Percentiles rank a stretch among this genome's conserved stretches.
Conservation (phyloP, 2,329 filamentous ascomycete genomes). For the Aplosporella prunicola region DNA sequence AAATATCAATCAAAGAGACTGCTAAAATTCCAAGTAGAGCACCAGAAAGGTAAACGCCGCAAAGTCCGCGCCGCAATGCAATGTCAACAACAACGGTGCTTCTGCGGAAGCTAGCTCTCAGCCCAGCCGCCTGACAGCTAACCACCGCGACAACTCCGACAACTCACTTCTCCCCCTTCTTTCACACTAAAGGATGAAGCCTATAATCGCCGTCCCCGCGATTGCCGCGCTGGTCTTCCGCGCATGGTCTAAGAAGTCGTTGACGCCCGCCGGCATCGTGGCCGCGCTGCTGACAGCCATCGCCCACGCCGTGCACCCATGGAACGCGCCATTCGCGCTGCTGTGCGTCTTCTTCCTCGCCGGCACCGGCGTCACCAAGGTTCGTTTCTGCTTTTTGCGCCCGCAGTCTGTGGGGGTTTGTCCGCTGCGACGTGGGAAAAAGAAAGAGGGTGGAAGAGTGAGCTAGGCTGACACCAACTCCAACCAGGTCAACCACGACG, state of each 20-base stretch:
- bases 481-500: constrained; percentile 72
- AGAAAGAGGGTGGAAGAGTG: too few relatives aligned
- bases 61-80: too few relatives aligned
- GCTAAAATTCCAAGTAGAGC: too few relatives aligned
- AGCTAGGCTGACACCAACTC: constrained; percentile 5
- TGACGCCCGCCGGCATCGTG: constrained; percentile 68
- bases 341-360: constrained; percentile 78
- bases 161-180: background rate
- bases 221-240: constrained; percentile 30
- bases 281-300: constrained; percentile 64
- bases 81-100: too few relatives aligned
- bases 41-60: too few relatives aligned
- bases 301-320: constrained; percentile 84
- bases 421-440: too few relatives aligned
- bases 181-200: constrained; percentile 15
- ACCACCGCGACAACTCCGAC: background rate
- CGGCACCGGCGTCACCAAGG: constrained; percentile 76
- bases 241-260: constrained; percentile 42
- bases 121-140: too few relatives aligned
- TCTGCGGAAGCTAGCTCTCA: too few relatives aligned
- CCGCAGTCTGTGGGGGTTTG: background rate
- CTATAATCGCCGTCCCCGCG: constrained; percentile 19
- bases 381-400: constrained; percentile 26
- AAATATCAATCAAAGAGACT: too few relatives aligned
- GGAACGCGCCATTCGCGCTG: constrained; percentile 81